These are phyloP conservation scores for Leccinum imitatum DNA, from an alignment of 768 basidiomycete genomes.

Conservation along the genomic window DNA sequence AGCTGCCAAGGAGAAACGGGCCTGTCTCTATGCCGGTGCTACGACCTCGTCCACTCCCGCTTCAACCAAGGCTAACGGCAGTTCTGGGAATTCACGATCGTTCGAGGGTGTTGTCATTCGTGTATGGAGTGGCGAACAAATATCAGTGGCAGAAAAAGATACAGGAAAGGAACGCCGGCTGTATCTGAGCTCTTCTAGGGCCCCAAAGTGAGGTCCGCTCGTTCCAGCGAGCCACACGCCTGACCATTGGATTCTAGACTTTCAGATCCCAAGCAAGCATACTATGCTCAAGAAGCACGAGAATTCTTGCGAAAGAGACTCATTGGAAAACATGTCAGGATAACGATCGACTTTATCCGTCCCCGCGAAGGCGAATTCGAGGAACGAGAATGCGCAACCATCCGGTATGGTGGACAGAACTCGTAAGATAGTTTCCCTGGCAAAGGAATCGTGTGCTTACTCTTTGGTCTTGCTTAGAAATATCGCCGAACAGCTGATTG, in stretches of 20 bases:
- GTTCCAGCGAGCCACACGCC: not conserved
- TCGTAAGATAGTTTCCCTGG: conserved; percentile 46
- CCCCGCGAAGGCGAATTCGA: conserved; percentile 93
- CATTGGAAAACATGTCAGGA: conserved; percentile 85
- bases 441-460: not conserved
- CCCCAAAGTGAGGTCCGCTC: conserved; percentile 60
- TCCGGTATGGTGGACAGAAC: conserved; percentile 81
- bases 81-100: conserved; percentile 42
- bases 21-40: conserved; percentile 64
- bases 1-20: conserved; percentile 71
- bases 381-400: conserved; percentile 87
- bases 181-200: conserved; percentile 86
- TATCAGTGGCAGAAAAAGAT: conserved; percentile 77
- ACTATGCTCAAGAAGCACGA: conserved; percentile 87
- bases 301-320: conserved; percentile 91
- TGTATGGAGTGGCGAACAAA: conserved; percentile 90
- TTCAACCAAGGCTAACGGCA: conserved; percentile 47
- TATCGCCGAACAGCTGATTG: conserved; percentile 88
- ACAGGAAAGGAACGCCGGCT: conserved; percentile 74
- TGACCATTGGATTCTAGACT: conserved; percentile 45
- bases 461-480: conserved; percentile 52
- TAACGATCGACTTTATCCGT: conserved; percentile 86
- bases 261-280: conserved; percentile 82
- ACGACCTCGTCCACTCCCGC: conserved; percentile 35
- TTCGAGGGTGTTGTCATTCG: conserved; percentile 86